A percentile compares a stretch with the other conserved stretches of the same genome.
These are phyloP conservation scores for Chenopodium quinoa DNA, from an alignment of 148 eudicot genomes.

Conservation along the genomic window DNA sequence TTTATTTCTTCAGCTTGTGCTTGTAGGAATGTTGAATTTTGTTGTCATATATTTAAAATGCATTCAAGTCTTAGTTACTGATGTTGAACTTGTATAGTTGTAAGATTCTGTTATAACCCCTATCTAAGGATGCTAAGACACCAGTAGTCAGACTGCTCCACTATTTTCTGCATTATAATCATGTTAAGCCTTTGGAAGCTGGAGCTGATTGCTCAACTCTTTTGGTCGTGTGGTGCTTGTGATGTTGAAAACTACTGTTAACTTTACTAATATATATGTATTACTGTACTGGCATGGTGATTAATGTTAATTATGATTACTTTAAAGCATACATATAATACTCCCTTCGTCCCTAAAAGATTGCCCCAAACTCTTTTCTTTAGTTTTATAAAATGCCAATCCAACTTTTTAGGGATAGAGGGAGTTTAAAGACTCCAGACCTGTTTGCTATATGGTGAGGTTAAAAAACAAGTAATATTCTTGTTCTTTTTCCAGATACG, in stretches of 20 bases:
- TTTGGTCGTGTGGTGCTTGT: neutral
- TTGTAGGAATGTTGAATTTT: neutral
- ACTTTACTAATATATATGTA: neutral
- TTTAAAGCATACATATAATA: too few relatives aligned
- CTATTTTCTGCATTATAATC: neutral
- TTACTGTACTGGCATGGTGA: neutral
- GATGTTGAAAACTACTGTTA: neutral
- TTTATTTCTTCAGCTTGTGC: neutral
- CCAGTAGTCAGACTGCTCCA: neutral
- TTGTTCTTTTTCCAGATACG: neutral
- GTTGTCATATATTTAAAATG: neutral
- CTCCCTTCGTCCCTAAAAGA: too few relatives aligned
- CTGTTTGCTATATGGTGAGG: neutral
- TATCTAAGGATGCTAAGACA: neutral
- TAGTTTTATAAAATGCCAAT: too few relatives aligned
- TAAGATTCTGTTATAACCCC: neutral
- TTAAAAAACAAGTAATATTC: neutral
- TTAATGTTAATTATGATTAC: neutral
- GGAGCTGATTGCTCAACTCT: neutral
- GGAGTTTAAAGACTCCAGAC: neutral
- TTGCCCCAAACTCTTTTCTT: too few relatives aligned
- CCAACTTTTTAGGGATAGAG: too few relatives aligned
- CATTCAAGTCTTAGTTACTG: neutral
- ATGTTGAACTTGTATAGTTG: neutral
- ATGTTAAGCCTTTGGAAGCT: neutral